Percentiles rank a stretch among this genome's conserved stretches.
phyloP scores from a whole-genome alignment of 345 rosid genomes.

The Streptanthus diversifolius region DNA sequence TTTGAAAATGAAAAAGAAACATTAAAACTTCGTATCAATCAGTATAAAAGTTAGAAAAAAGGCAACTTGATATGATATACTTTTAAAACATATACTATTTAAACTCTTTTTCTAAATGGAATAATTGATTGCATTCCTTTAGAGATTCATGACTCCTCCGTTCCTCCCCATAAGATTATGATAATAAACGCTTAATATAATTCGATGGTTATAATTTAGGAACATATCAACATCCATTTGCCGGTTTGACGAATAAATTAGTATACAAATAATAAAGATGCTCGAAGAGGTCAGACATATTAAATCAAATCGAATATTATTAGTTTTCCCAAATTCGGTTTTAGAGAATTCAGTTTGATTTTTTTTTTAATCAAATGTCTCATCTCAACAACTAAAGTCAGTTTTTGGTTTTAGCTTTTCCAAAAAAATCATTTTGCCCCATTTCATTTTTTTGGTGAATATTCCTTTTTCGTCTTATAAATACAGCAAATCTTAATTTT shows the following conservation, averaged over 20 bases:
- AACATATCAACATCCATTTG: constrained; percentile 27
- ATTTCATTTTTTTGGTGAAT: background rate
- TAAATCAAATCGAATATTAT: background rate
- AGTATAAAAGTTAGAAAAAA: too few species aligned
- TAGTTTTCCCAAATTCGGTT: background rate
- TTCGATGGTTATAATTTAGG: constrained; percentile 10
- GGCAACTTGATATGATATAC: background rate
- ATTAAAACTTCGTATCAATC: too few species aligned
- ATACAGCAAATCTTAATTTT: background rate
- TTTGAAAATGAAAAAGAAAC: too few species aligned
- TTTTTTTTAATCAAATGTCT: background rate
- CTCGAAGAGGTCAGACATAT: constrained; percentile 13
- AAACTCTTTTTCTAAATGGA: background rate
- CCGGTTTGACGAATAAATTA: constrained; percentile 25
- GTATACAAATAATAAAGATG: background rate
- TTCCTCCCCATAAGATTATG: constrained; percentile 1
- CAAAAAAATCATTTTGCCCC: background rate
- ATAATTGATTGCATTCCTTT: background rate
- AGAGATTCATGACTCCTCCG: constrained; percentile 1
- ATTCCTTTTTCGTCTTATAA: background rate
- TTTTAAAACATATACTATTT: background rate
- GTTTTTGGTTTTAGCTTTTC: background rate
- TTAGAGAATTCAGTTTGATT: background rate
- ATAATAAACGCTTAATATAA: background rate
- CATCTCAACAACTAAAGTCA: background rate